phyloP scores from a whole-genome alignment of 2,329 filamentous ascomycete species.

The Xylaria arbuscula region DNA sequence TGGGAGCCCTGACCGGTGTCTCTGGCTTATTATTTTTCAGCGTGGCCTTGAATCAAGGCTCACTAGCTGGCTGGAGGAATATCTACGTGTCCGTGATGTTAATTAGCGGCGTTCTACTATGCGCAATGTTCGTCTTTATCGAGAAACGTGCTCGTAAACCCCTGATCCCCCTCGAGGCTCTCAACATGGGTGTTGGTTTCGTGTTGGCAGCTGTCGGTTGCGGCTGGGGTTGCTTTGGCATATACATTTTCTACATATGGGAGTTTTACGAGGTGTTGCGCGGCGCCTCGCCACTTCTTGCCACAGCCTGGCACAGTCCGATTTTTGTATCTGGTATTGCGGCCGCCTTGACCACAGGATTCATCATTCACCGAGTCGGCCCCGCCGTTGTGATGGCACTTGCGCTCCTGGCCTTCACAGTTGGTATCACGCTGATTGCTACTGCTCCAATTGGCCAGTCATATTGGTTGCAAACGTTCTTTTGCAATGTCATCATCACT shows the following conservation, averaged over 20 bases:
- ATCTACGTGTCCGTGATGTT: constrained; percentile 63
- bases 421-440: constrained; percentile 48
- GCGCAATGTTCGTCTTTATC: constrained; percentile 62
- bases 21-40: constrained; percentile 66
- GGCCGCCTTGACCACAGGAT: constrained; percentile 48
- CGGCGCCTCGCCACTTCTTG: constrained; percentile 53
- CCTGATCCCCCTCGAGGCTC: constrained; percentile 62
- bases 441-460: constrained; percentile 59
- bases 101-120: constrained; percentile 61
- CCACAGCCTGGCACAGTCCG: constrained; percentile 54
- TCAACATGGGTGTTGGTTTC: constrained; percentile 60
- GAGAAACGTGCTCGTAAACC: constrained; percentile 61
- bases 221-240: constrained; percentile 60
- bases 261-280: constrained; percentile 55
- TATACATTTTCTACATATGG: constrained; percentile 58
- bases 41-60: constrained; percentile 69
- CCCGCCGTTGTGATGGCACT: constrained; percentile 49
- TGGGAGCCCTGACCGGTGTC: constrained; percentile 57
- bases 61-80: constrained; percentile 63
- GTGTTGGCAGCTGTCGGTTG: constrained; percentile 61
- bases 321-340: constrained; percentile 53
- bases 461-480: constrained; percentile 67
- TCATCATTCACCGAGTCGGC: constrained; percentile 49
- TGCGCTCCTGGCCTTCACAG: constrained; percentile 49
- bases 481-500: constrained; percentile 60